These are phyloP conservation scores for Neobulgaria alba DNA, from an alignment of 2,329 filamentous ascomycete species.

Conservation along the genomic window DNA sequence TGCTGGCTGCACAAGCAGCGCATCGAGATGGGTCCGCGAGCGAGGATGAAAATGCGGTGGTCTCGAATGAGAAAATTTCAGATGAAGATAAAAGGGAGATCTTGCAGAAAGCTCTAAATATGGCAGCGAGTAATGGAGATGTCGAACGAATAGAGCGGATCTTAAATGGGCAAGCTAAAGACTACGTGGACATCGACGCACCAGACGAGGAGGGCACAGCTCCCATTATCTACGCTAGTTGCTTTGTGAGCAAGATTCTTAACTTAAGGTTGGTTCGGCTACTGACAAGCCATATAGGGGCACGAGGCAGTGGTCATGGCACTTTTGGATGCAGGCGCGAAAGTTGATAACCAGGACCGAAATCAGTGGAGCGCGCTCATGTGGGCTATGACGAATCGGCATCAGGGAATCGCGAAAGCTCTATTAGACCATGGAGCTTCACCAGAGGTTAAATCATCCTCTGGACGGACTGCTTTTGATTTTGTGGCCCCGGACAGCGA, in stretches of 20 bases:
- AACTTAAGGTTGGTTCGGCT: neutral
- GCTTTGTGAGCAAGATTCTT: conserved; percentile 58
- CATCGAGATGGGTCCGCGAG: conserved; percentile 65
- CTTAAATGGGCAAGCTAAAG: conserved; percentile 62
- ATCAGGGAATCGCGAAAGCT: conserved; percentile 91
- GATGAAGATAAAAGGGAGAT: conserved; percentile 70
- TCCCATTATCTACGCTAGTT: conserved; percentile 95
- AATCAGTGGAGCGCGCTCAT: conserved; percentile 98
- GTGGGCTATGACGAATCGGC: conserved; percentile 99
- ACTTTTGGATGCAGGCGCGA: conserved; percentile 75
- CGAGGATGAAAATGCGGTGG: conserved; percentile 72
- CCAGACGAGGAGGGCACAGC: conserved; percentile 91
- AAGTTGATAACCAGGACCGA: conserved; percentile 87
- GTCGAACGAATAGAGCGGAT: conserved; percentile 70
- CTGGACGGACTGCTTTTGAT: conserved; percentile 87
- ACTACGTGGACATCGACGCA: conserved; percentile 75
- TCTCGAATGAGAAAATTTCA: conserved; percentile 64
- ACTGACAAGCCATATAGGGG: conserved; percentile 43
- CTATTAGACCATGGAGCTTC: conserved; percentile 89
- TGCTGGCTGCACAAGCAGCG: conserved; percentile 90
- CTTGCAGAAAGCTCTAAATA: conserved; percentile 81
- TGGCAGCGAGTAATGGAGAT: conserved; percentile 95
- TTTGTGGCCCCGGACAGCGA: conserved; percentile 94
- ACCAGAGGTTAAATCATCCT: conserved; percentile 91
- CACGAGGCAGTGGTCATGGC: conserved; percentile 82